Evolutionary conservation across 169 alveolate genomes (phyloP).

Genomic region (Cryptosporidium sp.): DNA sequence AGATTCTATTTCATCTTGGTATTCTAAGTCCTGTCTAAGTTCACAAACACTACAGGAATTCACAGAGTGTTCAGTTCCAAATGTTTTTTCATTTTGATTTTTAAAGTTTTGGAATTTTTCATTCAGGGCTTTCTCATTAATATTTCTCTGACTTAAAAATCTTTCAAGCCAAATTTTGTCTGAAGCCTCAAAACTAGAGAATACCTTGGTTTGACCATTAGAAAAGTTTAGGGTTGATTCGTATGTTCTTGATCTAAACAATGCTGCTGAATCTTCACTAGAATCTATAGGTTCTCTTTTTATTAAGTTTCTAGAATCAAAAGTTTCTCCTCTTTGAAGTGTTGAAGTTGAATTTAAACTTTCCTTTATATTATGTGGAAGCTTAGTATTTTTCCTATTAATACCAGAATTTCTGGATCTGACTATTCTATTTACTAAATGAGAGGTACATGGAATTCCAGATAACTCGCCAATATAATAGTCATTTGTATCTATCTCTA

Average conservation of each 20-base stretch:
- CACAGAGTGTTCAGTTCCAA: not conserved
- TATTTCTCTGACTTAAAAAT: slow-evolving; percentile 45
- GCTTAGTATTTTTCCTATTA: not conserved
- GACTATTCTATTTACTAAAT: slow-evolving; percentile 54
- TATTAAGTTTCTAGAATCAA: not conserved
- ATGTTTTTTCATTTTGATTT: not conserved
- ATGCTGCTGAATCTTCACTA: not conserved
- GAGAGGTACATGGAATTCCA: slow-evolving; percentile 74
- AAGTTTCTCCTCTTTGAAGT: slow-evolving; percentile 56
- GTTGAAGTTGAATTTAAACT: not conserved
- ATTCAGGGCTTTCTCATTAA: slow-evolving; percentile 3
- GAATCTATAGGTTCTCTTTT: not conserved
- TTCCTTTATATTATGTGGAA: not conserved
- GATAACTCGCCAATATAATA: slow-evolving; percentile 69
- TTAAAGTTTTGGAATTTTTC: not conserved
- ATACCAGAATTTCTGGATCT: slow-evolving; percentile 44
- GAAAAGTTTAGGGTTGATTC: slow-evolving; percentile 32
- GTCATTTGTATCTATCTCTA: slow-evolving; percentile 58
- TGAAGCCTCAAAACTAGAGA: slow-evolving; percentile 5
- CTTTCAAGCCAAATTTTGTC: slow-evolving; percentile 45
- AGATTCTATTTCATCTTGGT: not conserved
- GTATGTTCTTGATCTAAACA: slow-evolving; percentile 71
- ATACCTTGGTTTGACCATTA: not conserved
- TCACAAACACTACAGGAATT: not conserved
- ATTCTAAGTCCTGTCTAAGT: not conserved